phyloP scores from a whole-genome alignment of 1,139 yeast species.

The Magnusiomyces tetraspermus region DNA sequence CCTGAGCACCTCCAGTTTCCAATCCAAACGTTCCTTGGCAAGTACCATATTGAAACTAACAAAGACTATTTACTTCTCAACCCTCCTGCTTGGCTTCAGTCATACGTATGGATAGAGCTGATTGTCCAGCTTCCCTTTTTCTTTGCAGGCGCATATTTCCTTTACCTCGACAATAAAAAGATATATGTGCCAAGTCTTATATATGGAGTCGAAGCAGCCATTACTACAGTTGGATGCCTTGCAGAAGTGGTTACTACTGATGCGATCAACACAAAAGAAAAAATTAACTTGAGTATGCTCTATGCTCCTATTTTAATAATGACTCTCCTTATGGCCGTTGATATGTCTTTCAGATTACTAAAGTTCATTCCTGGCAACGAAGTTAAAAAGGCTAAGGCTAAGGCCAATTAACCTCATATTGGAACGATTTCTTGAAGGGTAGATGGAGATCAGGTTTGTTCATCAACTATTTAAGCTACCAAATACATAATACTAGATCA shows the following conservation, averaged over 20 bases:
- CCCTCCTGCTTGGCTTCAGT: conserved; percentile 59
- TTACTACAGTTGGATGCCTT: conserved; percentile 60
- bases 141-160: conserved; percentile 35
- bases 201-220: conserved; percentile 68
- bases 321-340: too few species aligned
- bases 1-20: conserved; percentile 43
- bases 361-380: too few species aligned
- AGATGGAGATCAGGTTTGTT: too few species aligned
- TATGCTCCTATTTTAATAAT: too few species aligned
- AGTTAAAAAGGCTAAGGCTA: too few species aligned
- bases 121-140: conserved; percentile 73
- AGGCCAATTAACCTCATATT: too few species aligned
- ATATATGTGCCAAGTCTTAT: conserved; percentile 46
- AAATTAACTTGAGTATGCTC: too few species aligned
- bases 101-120: conserved; percentile 64
- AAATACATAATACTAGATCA: too few species aligned
- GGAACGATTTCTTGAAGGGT: too few species aligned
- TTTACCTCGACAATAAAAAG: conserved; percentile 23
- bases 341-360: too few species aligned
- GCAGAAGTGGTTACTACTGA: conserved; percentile 20
- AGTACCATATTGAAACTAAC: conserved; percentile 52
- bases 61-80: conserved; percentile 57
- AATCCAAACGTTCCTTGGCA: conserved; percentile 42
- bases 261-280: too few species aligned
- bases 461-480: too few species aligned